Evolutionary conservation across 257 asterid genomes (phyloP).

Genomic region (Verbascum thapsus): DNA sequence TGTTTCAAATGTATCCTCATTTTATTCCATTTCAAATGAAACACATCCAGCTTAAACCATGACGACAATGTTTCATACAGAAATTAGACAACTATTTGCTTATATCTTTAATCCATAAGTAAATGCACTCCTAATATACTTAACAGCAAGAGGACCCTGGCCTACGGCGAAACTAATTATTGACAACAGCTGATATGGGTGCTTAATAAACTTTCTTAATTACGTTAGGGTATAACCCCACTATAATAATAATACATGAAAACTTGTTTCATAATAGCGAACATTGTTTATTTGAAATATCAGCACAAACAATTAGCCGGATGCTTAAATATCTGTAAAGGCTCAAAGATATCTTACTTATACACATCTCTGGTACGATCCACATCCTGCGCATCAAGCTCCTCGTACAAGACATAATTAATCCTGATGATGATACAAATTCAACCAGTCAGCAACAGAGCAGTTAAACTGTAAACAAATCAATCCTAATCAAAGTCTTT

Average conservation of each 20-base stretch:
- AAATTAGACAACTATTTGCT: neutral
- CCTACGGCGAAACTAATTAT: neutral
- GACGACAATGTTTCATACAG: conserved; percentile 2
- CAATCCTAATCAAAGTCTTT: conserved; percentile 1
- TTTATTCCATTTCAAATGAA: neutral
- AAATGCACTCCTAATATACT: neutral
- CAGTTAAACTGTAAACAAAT: neutral
- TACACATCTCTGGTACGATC: conserved; percentile 88
- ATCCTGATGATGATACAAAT: conserved; percentile 55
- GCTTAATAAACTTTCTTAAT: neutral
- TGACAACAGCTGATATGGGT: neutral
- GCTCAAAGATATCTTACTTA: conserved; percentile 46
- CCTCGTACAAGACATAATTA: conserved; percentile 84
- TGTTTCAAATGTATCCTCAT: neutral
- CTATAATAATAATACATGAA: neutral
- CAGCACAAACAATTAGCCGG: neutral
- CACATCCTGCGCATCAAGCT: conserved; percentile 81
- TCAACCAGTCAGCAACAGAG: conserved; percentile 28
- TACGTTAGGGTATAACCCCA: neutral
- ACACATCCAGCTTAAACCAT: conserved; percentile 6
- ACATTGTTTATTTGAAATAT: neutral
- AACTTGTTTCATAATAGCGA: neutral
- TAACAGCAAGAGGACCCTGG: conserved; percentile 2
- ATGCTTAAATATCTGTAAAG: conserved; percentile 16
- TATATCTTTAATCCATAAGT: neutral